These are phyloP conservation scores for Solanum pennellii DNA, from an alignment of 257 asterid species.

Conservation along the genomic window DNA sequence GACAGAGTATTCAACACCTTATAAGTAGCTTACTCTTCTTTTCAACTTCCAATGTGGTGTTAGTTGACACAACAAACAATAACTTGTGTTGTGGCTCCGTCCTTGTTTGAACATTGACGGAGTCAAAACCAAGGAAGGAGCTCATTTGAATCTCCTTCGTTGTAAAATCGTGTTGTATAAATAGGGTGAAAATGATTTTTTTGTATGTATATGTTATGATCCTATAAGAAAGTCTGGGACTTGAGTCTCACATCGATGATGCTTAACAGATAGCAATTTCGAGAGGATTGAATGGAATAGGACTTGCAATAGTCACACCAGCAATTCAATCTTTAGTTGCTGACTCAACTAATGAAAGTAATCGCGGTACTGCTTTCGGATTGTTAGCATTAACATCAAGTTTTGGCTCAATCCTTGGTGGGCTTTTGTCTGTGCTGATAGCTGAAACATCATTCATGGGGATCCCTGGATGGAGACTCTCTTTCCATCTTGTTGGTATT, in stretches of 20 bases:
- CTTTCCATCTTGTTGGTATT: constrained; percentile 65
- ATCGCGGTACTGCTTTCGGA: constrained; percentile 89
- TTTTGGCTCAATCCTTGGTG: constrained; percentile 72
- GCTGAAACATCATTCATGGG: constrained; percentile 68
- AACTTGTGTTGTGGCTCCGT: neutral
- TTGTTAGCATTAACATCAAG: constrained; percentile 62
- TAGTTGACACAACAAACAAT: neutral
- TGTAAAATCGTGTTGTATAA: neutral
- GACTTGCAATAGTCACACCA: constrained; percentile 82
- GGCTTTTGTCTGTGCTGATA: constrained; percentile 50
- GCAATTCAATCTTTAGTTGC: constrained; percentile 86
- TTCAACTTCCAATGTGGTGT: neutral
- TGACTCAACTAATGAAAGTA: constrained; percentile 66
- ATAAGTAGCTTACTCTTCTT: neutral
- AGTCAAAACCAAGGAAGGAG: neutral
- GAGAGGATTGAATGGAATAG: constrained; percentile 82
- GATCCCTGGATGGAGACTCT: constrained; percentile 80
- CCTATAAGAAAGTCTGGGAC: neutral
- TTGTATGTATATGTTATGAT: neutral
- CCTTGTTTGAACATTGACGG: neutral
- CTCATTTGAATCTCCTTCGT: neutral
- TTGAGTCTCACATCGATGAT: neutral
- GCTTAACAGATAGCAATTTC: constrained; percentile 66
- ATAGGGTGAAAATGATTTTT: neutral
- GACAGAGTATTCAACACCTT: neutral